Evolutionary conservation across 2,329 filamentous ascomycete species (phyloP).

Genomic region (Trichothecium roseum): DNA sequence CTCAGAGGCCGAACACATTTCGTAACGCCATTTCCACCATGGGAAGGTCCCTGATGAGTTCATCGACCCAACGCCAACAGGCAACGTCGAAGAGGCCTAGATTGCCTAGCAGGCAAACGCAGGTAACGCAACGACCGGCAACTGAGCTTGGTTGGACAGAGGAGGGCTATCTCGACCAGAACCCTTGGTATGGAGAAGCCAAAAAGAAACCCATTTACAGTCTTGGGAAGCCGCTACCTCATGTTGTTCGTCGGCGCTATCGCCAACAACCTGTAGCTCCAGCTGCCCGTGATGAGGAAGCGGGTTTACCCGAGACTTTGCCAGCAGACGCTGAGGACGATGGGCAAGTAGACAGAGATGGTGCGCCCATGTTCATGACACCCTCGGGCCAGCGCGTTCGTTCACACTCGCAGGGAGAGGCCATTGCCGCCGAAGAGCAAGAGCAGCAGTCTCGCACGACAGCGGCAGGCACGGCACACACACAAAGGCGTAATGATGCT

Average conservation of each 20-base stretch:
- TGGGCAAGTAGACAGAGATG: neutral
- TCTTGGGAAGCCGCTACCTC: constrained; percentile 3
- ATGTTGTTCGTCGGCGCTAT: neutral
- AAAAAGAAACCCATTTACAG: constrained; percentile 2
- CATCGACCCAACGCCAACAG: too few relatives aligned
- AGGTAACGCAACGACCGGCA: too few relatives aligned
- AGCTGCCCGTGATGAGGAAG: neutral
- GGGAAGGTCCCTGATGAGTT: too few relatives aligned
- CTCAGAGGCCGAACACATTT: too few relatives aligned
- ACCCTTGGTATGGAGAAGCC: too few relatives aligned
- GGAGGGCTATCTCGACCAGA: too few relatives aligned
- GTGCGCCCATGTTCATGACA: neutral
- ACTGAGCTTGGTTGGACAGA: too few relatives aligned
- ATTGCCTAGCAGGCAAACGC: too few relatives aligned
- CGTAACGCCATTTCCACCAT: too few relatives aligned
- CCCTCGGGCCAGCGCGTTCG: too few relatives aligned
- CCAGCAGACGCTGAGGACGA: neutral
- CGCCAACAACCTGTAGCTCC: neutral
- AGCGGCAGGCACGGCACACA: constrained; percentile 3
- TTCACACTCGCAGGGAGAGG: neutral
- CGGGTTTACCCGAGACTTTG: neutral
- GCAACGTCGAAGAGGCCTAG: too few relatives aligned
- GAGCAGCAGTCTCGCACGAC: constrained; percentile 1
- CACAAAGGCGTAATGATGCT: constrained; percentile 3
- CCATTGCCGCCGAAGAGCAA: neutral